Conservation (phyloP, 306 rosid genomes). For the Quercus engelmannii region DNA sequence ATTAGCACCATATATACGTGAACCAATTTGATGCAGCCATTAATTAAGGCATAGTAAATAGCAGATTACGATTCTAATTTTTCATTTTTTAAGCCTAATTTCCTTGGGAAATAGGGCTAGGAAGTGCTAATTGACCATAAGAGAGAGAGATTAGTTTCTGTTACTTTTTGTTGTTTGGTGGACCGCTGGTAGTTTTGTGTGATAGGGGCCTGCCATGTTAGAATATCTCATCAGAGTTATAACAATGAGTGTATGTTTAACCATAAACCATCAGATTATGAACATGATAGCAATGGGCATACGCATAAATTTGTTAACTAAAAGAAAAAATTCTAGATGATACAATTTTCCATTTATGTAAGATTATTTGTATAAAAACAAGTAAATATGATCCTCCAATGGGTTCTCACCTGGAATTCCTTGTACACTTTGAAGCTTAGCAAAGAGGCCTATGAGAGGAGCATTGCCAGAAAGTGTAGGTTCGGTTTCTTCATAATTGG, state of each 20-base stretch:
- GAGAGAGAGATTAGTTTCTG: background rate
- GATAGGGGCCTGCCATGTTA: constrained; percentile 32
- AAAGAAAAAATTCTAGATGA: too few relatives aligned
- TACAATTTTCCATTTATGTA: too few relatives aligned
- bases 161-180: constrained; percentile 27
- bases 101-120: too few relatives aligned
- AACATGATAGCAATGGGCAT: background rate
- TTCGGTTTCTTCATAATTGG: constrained; percentile 83
- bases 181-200: constrained; percentile 23
- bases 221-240: background rate
- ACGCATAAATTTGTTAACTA: too few relatives aligned
- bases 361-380: too few relatives aligned
- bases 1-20: background rate
- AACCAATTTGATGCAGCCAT: too few relatives aligned
- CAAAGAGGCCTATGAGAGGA: constrained; percentile 75
- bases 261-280: background rate
- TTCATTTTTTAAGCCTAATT: too few relatives aligned
- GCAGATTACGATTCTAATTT: too few relatives aligned
- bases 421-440: constrained; percentile 63
- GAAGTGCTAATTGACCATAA: too few relatives aligned
- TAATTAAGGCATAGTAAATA: too few relatives aligned
- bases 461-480: constrained; percentile 74
- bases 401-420: constrained; percentile 38
- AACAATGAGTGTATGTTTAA: background rate
- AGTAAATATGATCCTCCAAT: background rate